A percentile compares a stretch with the other conserved stretches of the same genome.
Conservation (phyloP, 768 basidiomycete genomes). For the Pisolithus microcarpus region DNA sequence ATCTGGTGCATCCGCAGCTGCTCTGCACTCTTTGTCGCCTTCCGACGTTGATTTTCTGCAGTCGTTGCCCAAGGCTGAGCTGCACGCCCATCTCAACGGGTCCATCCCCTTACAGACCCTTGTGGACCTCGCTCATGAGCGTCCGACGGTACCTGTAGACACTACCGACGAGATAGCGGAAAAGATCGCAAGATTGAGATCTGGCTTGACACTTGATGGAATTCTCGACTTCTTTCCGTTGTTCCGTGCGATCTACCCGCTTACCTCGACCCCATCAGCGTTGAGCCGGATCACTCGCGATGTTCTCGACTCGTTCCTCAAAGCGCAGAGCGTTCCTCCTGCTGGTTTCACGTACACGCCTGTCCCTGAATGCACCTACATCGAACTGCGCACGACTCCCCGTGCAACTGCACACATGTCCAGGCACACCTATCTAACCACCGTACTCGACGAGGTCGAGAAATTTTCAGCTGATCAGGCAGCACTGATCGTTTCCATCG, state of each 20-base stretch:
- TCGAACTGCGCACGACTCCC: conserved; percentile 83
- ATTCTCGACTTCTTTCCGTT: conserved; percentile 69
- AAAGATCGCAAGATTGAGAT: conserved; percentile 36
- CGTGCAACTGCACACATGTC: conserved; percentile 52
- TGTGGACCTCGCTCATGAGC: conserved; percentile 47
- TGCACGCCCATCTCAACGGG: conserved; percentile 82
- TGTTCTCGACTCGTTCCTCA: conserved; percentile 61
- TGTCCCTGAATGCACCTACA: conserved; percentile 55
- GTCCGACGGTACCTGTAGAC: conserved; percentile 23
- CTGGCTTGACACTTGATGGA: conserved; percentile 38
- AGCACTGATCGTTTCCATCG: conserved; percentile 68
- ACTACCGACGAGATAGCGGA: conserved; percentile 33
- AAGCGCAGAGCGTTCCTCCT: conserved; percentile 13
- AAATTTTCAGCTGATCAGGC: conserved; percentile 43
- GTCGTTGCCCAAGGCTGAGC: conserved; percentile 69
- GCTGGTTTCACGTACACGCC: conserved; percentile 23
- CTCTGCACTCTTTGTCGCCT: conserved; percentile 45
- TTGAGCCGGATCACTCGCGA: conserved; percentile 52
- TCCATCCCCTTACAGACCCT: conserved; percentile 66
- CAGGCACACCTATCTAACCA: conserved; percentile 51
- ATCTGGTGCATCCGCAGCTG: conserved; percentile 34
- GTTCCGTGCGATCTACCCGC: conserved; percentile 73
- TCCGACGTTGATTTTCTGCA: conserved; percentile 54
- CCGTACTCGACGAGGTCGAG: conserved; percentile 61
- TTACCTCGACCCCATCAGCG: conserved; percentile 55